phyloP scores from a whole-genome alignment of 352 stramenopile species.

The Plasmopara halstedii region DNA sequence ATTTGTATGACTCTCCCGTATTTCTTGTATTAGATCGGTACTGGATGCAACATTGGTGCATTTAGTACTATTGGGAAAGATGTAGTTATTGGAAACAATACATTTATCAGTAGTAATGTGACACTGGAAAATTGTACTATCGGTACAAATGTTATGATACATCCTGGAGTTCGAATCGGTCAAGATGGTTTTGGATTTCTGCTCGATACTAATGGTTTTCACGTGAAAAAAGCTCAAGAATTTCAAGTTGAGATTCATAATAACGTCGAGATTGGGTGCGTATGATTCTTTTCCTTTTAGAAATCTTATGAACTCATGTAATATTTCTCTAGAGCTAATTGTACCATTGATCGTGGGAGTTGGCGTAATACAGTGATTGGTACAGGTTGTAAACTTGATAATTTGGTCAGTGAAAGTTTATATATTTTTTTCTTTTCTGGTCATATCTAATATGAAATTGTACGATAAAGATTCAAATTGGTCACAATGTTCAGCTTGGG shows the following conservation, averaged over 20 bases:
- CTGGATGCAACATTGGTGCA: slow-evolving; percentile 41
- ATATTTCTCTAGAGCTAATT: slow-evolving; percentile 53
- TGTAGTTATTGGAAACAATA: slow-evolving; percentile 52
- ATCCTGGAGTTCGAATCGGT: slow-evolving; percentile 60
- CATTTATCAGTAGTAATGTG: slow-evolving; percentile 36
- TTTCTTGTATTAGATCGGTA: slow-evolving; percentile 36
- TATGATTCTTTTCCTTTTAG: background rate
- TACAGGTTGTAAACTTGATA: slow-evolving; percentile 74
- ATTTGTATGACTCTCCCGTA: too few relatives aligned
- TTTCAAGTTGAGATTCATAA: slow-evolving; percentile 69
- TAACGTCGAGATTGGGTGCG: slow-evolving; percentile 77
- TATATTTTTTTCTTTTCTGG: background rate
- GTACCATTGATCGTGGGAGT: slow-evolving; percentile 73
- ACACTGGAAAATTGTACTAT: slow-evolving; percentile 68
- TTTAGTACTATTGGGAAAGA: slow-evolving; percentile 48
- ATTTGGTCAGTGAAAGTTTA: slow-evolving; percentile 33
- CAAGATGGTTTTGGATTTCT: slow-evolving; percentile 83
- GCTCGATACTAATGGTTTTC: slow-evolving; percentile 41
- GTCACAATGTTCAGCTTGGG: slow-evolving; percentile 80
- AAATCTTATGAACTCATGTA: background rate
- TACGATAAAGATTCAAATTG: slow-evolving; percentile 65
- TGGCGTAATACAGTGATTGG: slow-evolving; percentile 78
- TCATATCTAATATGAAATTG: slow-evolving; percentile 1
- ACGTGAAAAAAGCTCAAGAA: slow-evolving; percentile 79
- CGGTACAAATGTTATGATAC: slow-evolving; percentile 56